phyloP scores from a whole-genome alignment of 1,284 basidiomycete genomes.

The Rhodotorula sp. region DNA sequence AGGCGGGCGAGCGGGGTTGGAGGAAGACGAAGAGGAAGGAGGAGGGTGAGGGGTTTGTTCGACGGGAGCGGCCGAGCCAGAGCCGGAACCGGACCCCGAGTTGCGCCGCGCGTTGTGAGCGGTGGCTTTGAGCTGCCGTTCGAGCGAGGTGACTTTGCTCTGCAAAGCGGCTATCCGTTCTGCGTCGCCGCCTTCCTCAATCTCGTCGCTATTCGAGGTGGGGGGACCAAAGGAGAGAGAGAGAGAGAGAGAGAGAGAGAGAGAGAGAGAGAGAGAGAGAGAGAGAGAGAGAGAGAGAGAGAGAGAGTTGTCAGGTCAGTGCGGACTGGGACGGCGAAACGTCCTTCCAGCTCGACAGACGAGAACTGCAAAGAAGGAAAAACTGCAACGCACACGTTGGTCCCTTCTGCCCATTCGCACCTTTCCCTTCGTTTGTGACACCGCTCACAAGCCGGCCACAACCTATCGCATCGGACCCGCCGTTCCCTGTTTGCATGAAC shows the following conservation, averaged over 20 bases:
- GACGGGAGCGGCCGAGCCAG: not conserved
- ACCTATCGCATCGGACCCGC: constrained; percentile 32
- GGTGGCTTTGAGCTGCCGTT: constrained; percentile 22
- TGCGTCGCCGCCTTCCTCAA: constrained; percentile 27
- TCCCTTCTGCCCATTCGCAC: constrained; percentile 25
- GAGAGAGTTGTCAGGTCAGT: no score
- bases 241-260: no score
- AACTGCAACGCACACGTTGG: constrained; percentile 1
- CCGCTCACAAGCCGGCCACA: constrained; percentile 27
- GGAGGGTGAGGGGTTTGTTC: not conserved
- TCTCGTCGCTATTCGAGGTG: constrained; percentile 5
- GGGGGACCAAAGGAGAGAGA: no score
- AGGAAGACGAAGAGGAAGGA: no score
- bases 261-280: no score
- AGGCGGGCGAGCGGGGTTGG: no score
- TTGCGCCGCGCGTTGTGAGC: not conserved
- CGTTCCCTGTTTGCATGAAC: constrained; percentile 31
- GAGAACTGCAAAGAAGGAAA: no score
- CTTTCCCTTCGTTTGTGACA: constrained; percentile 31
- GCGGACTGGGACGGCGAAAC: no score
- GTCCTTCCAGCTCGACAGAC: no score
- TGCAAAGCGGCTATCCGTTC: constrained; percentile 18
- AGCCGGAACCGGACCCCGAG: not conserved
- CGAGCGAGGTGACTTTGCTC: constrained; percentile 23
- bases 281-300: no score